Evolutionary conservation across 2,329 filamentous ascomycete species (phyloP).

Genomic region (Geoglossum cookeanum): DNA sequence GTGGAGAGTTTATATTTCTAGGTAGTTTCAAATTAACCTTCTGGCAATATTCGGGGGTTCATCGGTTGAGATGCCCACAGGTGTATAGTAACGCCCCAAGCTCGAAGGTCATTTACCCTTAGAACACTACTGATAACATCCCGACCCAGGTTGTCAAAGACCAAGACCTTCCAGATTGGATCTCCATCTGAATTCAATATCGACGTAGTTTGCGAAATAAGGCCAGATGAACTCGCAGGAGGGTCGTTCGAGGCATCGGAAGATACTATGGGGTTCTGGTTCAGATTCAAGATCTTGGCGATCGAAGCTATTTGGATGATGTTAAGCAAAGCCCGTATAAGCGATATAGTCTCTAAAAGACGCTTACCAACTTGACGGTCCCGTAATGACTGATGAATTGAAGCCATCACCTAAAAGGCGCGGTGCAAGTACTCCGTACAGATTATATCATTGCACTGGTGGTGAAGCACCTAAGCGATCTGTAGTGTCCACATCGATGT

Average conservation of each 20-base stretch:
- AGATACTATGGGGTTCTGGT: constrained; percentile 42
- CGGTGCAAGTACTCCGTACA: too few relatives aligned
- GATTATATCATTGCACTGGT: too few relatives aligned
- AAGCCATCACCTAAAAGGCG: constrained; percentile 26
- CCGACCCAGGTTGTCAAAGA: constrained; percentile 80
- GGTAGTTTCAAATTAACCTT: neutral
- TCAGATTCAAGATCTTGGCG: constrained; percentile 89
- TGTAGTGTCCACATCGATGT: too few relatives aligned
- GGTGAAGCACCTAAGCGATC: too few relatives aligned
- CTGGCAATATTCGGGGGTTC: neutral
- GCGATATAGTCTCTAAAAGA: constrained; percentile 5
- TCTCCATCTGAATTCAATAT: constrained; percentile 75
- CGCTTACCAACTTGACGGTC: constrained; percentile 52
- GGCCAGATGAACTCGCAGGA: constrained; percentile 34
- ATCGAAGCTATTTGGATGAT: constrained; percentile 47
- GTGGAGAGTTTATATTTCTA: constrained; percentile 60
- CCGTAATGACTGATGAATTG: constrained; percentile 38
- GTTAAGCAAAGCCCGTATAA: constrained; percentile 13
- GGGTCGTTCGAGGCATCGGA: constrained; percentile 42
- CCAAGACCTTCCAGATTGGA: constrained; percentile 92
- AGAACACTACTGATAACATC: constrained; percentile 96
- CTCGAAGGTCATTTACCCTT: constrained; percentile 76
- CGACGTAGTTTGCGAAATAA: constrained; percentile 50
- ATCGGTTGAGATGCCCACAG: constrained; percentile 37
- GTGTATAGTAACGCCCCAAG: constrained; percentile 93